Evolutionary conservation across 2,329 filamentous ascomycete species (phyloP).

Genomic region (Fusarium compactum): DNA sequence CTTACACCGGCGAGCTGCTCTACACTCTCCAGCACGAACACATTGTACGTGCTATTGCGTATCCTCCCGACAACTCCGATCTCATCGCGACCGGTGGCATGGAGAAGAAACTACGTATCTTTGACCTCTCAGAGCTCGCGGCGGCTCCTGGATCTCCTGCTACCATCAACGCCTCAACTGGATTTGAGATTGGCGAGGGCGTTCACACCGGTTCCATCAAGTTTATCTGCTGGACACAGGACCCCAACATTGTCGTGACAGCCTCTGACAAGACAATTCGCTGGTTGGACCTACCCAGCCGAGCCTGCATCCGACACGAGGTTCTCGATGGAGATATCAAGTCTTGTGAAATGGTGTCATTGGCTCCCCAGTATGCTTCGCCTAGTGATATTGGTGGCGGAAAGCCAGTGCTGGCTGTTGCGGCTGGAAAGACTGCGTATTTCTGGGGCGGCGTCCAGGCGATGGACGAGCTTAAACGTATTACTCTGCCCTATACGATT

Average conservation of each 20-base stretch:
- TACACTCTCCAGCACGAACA: conserved; percentile 92
- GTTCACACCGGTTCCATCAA: conserved; percentile 92
- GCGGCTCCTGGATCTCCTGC: conserved; percentile 56
- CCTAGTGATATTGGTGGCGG: conserved; percentile 74
- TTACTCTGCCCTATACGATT: conserved; percentile 84
- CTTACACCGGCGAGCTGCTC: conserved; percentile 89
- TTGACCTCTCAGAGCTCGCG: conserved; percentile 78
- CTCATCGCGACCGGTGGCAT: conserved; percentile 92
- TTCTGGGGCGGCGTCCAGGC: conserved; percentile 86
- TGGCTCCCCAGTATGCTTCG: conserved; percentile 70
- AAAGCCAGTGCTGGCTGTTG: conserved; percentile 82
- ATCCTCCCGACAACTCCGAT: conserved; percentile 83
- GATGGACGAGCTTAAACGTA: conserved; percentile 79
- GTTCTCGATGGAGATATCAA: conserved; percentile 87
- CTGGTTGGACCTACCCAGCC: conserved; percentile 91
- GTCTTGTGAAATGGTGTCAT: conserved; percentile 87
- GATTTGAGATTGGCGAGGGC: conserved; percentile 89
- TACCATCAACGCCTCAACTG: conserved; percentile 69
- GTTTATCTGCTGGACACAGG: conserved; percentile 92
- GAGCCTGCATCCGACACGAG: conserved; percentile 80
- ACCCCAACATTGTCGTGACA: conserved; percentile 89
- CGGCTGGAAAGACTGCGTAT: conserved; percentile 93
- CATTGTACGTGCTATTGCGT: conserved; percentile 94
- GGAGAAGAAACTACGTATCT: conserved; percentile 96
- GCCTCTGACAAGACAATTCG: conserved; percentile 91